Conservation (phyloP, 768 basidiomycete species). For the Amanita thiersii region DNA sequence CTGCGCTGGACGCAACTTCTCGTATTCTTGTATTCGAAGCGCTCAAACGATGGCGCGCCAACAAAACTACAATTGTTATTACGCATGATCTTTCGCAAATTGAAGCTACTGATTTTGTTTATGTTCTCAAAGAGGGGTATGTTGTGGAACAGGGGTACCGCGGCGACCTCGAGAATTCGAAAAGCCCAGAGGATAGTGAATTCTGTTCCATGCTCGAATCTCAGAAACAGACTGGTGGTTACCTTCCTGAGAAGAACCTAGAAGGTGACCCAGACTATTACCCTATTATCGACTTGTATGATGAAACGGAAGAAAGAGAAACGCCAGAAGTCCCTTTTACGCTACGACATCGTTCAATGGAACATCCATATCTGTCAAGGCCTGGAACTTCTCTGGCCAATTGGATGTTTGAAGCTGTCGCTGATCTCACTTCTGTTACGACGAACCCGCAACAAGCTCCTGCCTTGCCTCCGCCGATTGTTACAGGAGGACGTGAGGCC, state of each 20-base stretch:
- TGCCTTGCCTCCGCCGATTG: slow-evolving; percentile 4
- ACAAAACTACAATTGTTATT: slow-evolving; percentile 87
- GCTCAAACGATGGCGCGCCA: slow-evolving; percentile 55
- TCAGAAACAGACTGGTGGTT: slow-evolving; percentile 48
- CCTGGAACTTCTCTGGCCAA: slow-evolving; percentile 53
- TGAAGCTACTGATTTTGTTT: slow-evolving; percentile 70
- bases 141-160: slow-evolving; percentile 89
- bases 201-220: slow-evolving; percentile 62
- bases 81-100: slow-evolving; percentile 94
- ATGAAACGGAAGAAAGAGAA: slow-evolving; percentile 30
- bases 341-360: slow-evolving; percentile 32
- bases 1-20: slow-evolving; percentile 79
- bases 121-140: slow-evolving; percentile 75
- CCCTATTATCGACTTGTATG: slow-evolving; percentile 14
- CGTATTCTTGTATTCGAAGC: slow-evolving; percentile 79
- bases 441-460: slow-evolving; percentile 12
- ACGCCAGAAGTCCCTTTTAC: slow-evolving; percentile 25
- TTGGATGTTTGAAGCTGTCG: slow-evolving; percentile 81
- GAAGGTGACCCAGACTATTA: background rate
- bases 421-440: slow-evolving; percentile 44
- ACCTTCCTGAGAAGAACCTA: slow-evolving; percentile 29
- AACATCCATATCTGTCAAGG: slow-evolving; percentile 28
- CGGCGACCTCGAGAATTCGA: slow-evolving; percentile 53
- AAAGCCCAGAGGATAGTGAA: slow-evolving; percentile 38
- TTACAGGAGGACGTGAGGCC: slow-evolving; percentile 17